Evolutionary conservation across 1,139 yeast species (phyloP).

Genomic region (Tardiomyces depauwii): DNA sequence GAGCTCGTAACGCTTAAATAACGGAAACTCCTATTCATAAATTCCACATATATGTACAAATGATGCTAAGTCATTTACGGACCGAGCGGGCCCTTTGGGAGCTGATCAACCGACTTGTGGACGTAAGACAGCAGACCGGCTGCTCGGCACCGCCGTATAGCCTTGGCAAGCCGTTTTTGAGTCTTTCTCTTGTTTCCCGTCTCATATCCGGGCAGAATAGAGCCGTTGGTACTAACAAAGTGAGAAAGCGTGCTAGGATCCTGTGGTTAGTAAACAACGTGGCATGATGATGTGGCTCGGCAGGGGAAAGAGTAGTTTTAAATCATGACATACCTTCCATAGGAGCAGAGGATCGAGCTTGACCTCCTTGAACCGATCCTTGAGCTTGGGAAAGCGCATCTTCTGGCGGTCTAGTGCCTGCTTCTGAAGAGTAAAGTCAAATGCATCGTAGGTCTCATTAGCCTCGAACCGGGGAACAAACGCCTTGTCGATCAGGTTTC

Average conservation of each 20-base stretch:
- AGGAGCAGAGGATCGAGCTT: neutral
- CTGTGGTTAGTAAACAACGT: conserved; percentile 4
- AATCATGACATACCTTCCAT: neutral
- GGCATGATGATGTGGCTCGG: neutral
- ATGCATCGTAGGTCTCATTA: neutral
- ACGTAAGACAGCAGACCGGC: conserved; percentile 57
- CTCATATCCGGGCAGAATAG: conserved; percentile 45
- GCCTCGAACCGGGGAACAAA: neutral
- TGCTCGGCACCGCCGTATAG: conserved; percentile 56
- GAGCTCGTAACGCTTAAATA: no score
- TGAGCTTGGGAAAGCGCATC: neutral
- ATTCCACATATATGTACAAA: no score
- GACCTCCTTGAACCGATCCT: neutral
- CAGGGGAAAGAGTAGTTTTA: neutral
- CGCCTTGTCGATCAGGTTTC: neutral
- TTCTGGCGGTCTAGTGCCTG: neutral
- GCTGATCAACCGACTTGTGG: conserved; percentile 35
- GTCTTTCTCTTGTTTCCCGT: conserved; percentile 48
- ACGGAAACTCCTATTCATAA: no score
- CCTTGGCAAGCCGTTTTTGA: conserved; percentile 51
- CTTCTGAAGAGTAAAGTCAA: neutral
- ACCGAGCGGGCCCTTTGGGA: neutral
- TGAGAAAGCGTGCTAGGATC: conserved; percentile 44
- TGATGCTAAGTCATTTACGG: neutral
- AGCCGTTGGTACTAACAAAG: conserved; percentile 51